Evolutionary conservation across 2,329 filamentous ascomycete species (phyloP), one percentile per base, ranked within the genome.

Genomic region (Monilinia vaccinii-corymbosi): DNA sequence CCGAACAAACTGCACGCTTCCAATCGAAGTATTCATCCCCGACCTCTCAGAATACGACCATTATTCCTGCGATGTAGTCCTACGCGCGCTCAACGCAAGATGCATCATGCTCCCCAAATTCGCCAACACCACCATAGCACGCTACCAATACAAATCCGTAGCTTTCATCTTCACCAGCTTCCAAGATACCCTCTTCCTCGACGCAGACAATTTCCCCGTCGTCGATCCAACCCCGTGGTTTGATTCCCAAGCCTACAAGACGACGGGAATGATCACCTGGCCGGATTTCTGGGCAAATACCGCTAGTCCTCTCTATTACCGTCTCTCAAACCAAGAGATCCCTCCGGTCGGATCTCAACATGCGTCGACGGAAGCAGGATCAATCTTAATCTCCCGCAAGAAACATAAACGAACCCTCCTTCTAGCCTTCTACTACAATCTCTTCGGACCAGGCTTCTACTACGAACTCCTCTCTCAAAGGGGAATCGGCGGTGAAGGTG

Each of bases 91-190:
- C 21, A 73, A 75, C 44, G 75, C 75, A 7, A 69, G 69, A 50
- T 77, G 75, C 60, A 62, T 75, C 2, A 64, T 79, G 0, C 67
- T 80, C 6, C 74, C 74, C 2, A 66, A 69, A 5, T 66, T 72
- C 10, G 38, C 31, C 8, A 60, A 60, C 25, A 31, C 21, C 4
- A 65, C 72, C 14, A 73, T 79, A 52, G 66, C 70, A 18, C 72
- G 74, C 42, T 80, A 76, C 66, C 78, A 79, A 63, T 73, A 77
- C 65, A 80, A 80, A 64, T 70, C 73, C 1, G 74, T 80, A 38
- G 74, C 77, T 1, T 75, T 80, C 66, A 69, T 80, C 7, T 77
- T 79, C 64, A 78, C 76, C 9, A 76, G 76, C 0, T 81, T 80
- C 58, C 74, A 78, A 61, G 71, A 78, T 31, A 72, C 79, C 11